Conservation (phyloP, 768 basidiomycete species). For the Podaxis sp. region DNA sequence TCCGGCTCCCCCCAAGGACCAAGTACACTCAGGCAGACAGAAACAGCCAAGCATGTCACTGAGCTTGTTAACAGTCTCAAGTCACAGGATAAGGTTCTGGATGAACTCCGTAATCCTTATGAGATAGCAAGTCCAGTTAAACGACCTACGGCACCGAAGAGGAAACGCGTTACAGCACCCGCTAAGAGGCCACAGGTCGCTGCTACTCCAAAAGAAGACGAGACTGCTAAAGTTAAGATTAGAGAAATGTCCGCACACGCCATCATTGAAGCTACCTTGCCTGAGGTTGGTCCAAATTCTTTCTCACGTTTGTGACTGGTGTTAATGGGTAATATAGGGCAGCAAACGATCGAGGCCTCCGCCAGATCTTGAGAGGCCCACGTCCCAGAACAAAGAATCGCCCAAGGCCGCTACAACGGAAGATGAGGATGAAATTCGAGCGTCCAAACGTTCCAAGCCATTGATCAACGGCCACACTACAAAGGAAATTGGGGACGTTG, state of each 20-base stretch:
- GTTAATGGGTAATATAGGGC: constrained; percentile 44
- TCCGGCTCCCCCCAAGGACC: constrained; percentile 6
- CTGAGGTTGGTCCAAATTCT: constrained; percentile 48
- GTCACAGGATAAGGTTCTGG: constrained; percentile 41
- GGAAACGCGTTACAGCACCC: constrained; percentile 43
- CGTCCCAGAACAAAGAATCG: background rate
- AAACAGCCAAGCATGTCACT: constrained; percentile 68
- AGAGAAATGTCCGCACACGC: constrained; percentile 55
- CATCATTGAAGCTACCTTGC: constrained; percentile 77
- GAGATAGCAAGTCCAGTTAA: constrained; percentile 69
- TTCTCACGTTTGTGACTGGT: constrained; percentile 6
- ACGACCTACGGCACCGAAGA: constrained; percentile 42
- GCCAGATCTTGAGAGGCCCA: constrained; percentile 45
- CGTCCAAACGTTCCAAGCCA: constrained; percentile 49
- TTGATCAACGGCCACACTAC: constrained; percentile 27
- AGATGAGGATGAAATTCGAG: constrained; percentile 30
- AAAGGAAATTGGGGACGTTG: constrained; percentile 34
- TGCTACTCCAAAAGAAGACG: constrained; percentile 26
- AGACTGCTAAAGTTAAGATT: constrained; percentile 25
- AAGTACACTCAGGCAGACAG: constrained; percentile 45
- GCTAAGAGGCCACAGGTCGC: constrained; percentile 31
- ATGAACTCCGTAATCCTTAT: constrained; percentile 75
- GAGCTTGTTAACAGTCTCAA: constrained; percentile 72
- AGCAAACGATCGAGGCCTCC: constrained; percentile 78
- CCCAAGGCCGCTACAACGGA: constrained; percentile 19